A percentile compares a stretch with the other conserved stretches of the same genome.
These are phyloP conservation scores for Penicillium malachiteum DNA, from an alignment of 495 filamentous ascomycete species.

Conservation along the genomic window DNA sequence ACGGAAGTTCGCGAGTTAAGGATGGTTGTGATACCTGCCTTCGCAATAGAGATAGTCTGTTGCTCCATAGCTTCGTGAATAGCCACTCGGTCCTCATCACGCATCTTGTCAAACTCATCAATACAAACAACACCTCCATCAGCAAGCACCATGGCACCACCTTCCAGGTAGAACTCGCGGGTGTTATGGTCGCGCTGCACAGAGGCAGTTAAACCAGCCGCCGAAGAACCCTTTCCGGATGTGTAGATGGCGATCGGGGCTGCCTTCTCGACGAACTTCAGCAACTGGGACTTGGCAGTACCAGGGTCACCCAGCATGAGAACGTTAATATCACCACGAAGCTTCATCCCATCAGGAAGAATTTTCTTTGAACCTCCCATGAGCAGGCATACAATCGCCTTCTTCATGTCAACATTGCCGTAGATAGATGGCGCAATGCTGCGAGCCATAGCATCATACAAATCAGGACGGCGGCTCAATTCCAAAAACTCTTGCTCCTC, in stretches of 20 bases:
- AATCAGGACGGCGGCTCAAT: conserved; percentile 83
- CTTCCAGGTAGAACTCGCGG: conserved; percentile 97
- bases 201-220: conserved; percentile 96
- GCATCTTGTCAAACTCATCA: conserved; percentile 99
- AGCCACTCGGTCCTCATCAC: conserved; percentile 96
- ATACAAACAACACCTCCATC: conserved; percentile 99
- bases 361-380: conserved; percentile 98
- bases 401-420: conserved; percentile 95
- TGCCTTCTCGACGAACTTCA: conserved; percentile 97
- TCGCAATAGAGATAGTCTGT: conserved; percentile 99
- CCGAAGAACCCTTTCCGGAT: conserved; percentile 97
- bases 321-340: conserved; percentile 98
- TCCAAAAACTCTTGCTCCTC: conserved; percentile 98
- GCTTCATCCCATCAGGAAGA: conserved; percentile 95
- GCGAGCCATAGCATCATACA: conserved; percentile 85
- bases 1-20: conserved; percentile 95
- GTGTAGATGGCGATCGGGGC: conserved; percentile 99
- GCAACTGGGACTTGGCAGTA: conserved; percentile 95
- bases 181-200: conserved; percentile 91
- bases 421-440: conserved; percentile 98
- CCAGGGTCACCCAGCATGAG: conserved; percentile 95
- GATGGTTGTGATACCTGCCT: conserved; percentile 98
- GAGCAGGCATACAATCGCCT: conserved; percentile 93
- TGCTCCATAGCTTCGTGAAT: conserved; percentile 99
- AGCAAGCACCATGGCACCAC: conserved; percentile 97